Conservation (phyloP, 192 early-diverging fungal species). For the Helicostylum pulchrum region DNA sequence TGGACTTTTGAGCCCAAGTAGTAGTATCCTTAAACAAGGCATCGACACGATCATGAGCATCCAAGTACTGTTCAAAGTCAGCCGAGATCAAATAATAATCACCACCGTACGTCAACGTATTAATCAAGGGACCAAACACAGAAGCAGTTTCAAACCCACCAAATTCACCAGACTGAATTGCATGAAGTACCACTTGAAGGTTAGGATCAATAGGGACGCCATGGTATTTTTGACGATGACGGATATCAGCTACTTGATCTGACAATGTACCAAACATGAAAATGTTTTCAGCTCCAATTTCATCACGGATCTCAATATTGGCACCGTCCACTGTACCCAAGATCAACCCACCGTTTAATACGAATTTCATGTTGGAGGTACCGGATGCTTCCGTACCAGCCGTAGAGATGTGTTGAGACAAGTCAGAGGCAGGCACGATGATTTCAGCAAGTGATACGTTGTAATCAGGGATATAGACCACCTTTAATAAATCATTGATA, state of each 20-base stretch:
- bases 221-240: slow-evolving; percentile 86
- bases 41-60: slow-evolving; percentile 80
- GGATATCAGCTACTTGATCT: slow-evolving; percentile 89
- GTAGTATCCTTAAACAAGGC: slow-evolving; percentile 75
- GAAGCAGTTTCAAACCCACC: slow-evolving; percentile 60
- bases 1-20: slow-evolving; percentile 86
- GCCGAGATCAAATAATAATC: slow-evolving; percentile 86
- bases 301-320: slow-evolving; percentile 98
- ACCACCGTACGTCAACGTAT: slow-evolving; percentile 77
- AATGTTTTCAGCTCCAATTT: slow-evolving; percentile 96
- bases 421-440: slow-evolving; percentile 95
- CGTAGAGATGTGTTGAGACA: slow-evolving; percentile 99
- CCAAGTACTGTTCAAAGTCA: slow-evolving; percentile 84
- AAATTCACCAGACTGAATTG: slow-evolving; percentile 69
- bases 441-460: slow-evolving; percentile 95
- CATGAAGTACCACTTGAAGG: slow-evolving; percentile 76
- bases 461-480: slow-evolving; percentile 97
- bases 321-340: slow-evolving; percentile 97
- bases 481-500: slow-evolving; percentile 86
- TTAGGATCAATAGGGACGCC: slow-evolving; percentile 72
- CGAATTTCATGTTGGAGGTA: slow-evolving; percentile 99
- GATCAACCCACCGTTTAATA: slow-evolving; percentile 96
- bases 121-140: slow-evolving; percentile 74
- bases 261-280: slow-evolving; percentile 94
- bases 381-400: slow-evolving; percentile 98